Conservation (phyloP, 108 stramenopile genomes). For the Cyclostephanos tholiformis region DNA sequence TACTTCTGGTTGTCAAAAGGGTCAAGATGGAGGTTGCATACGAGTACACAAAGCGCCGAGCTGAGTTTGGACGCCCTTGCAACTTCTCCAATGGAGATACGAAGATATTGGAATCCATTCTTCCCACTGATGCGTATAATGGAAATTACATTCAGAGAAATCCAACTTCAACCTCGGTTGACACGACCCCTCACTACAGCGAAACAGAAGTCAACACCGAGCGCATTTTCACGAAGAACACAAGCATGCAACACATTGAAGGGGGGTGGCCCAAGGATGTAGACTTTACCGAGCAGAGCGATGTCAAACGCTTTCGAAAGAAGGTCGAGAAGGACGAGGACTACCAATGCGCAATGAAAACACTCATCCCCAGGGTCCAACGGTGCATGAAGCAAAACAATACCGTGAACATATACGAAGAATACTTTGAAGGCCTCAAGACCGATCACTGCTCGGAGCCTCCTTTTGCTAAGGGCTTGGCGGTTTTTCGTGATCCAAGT, state of each 20-base stretch:
- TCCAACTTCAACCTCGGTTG: constrained; percentile 21
- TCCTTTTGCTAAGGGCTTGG: constrained; percentile 87
- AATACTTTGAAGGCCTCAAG: constrained; percentile 62
- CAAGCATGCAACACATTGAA: constrained; percentile 80
- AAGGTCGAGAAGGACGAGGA: constrained; percentile 91
- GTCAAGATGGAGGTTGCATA: constrained; percentile 8
- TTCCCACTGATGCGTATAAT: constrained; percentile 53
- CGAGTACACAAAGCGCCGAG: constrained; percentile 49
- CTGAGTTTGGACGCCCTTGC: constrained; percentile 67
- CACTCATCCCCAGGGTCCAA: constrained; percentile 73
- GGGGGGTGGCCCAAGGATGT: constrained; percentile 95
- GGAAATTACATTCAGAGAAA: constrained; percentile 44
- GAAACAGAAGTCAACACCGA: constrained; percentile 85
- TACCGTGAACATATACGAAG: constrained; percentile 90
- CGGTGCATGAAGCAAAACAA: constrained; percentile 89
- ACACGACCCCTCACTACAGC: constrained; percentile 50
- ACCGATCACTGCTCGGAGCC: constrained; percentile 81
- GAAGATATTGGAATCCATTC: constrained; percentile 49
- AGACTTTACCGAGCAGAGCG: constrained; percentile 82
- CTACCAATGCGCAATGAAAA: constrained; percentile 73
- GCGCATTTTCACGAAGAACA: constrained; percentile 66
- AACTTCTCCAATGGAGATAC: constrained; percentile 63
- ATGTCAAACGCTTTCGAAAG: constrained; percentile 76
- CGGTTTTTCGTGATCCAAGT: constrained; percentile 89
- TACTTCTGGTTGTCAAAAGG: too few species aligned